Percentiles rank a stretch among this genome's conserved stretches.
Conservation (phyloP, 805 yeast genomes). For the Wickerhamomyces kurtzmanii region DNA sequence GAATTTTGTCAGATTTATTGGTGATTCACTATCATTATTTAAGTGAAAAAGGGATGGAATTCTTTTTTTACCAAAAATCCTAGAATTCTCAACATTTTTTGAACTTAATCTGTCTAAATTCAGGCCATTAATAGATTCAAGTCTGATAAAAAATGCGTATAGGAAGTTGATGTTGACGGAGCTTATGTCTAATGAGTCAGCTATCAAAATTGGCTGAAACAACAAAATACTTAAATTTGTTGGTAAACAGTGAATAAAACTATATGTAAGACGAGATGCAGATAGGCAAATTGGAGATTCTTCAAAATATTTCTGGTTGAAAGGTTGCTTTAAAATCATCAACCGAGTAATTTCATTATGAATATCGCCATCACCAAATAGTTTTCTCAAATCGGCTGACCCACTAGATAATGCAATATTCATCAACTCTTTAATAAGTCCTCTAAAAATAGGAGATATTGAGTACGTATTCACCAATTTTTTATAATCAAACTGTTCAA, state of each 20-base stretch:
- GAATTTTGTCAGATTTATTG: no score
- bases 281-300: not conserved
- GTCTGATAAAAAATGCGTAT: no score
- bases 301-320: not conserved
- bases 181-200: no score
- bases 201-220: not conserved
- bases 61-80: no score
- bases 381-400: not conserved
- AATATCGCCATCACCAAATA: not conserved
- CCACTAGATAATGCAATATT: slow-evolving; percentile 3
- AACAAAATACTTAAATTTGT: not conserved
- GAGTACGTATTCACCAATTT: not conserved
- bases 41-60: no score
- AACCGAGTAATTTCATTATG: not conserved
- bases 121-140: no score
- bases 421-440: slow-evolving; percentile 4
- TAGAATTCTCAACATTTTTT: no score
- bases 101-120: no score
- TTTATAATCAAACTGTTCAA: slow-evolving; percentile 2
- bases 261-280: not conserved
- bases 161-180: no score
- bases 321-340: not conserved
- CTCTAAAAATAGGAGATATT: slow-evolving; percentile 2
- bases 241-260: not conserved
- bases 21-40: no score